Conservation (phyloP, 441 rosid species). For the Pelargonium fulgidum region DNA sequence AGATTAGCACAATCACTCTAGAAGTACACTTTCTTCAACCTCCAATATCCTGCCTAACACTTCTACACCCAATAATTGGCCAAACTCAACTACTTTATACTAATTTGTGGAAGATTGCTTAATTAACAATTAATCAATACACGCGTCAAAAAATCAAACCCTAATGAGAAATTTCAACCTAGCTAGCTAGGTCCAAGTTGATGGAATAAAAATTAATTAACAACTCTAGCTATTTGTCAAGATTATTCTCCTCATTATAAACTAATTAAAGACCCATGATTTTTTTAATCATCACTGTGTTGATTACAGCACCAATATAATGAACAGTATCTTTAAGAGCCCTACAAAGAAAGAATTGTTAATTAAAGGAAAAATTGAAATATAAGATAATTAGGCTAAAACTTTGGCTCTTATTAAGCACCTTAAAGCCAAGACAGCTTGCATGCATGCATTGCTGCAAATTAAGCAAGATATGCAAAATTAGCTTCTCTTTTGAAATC, state of each 20-base stretch:
- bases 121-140: background rate
- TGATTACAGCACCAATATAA: no score
- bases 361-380: background rate
- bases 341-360: background rate
- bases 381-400: background rate
- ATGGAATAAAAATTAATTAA: background rate
- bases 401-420: background rate
- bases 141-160: background rate
- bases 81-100: background rate
- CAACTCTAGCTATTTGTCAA: no score
- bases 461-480: background rate
- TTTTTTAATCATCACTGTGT: no score
- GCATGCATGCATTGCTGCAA: background rate
- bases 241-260: no score
- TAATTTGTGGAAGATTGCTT: background rate
- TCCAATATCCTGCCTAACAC: background rate
- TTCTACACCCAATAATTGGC: background rate
- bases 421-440: background rate
- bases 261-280: background rate
- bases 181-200: background rate
- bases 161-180: background rate
- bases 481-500: background rate
- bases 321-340: background rate
- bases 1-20: slow-evolving; percentile 3
- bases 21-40: background rate